Conservation (phyloP, 139 green algal species). For the Spirogloea muscicola region DNA sequence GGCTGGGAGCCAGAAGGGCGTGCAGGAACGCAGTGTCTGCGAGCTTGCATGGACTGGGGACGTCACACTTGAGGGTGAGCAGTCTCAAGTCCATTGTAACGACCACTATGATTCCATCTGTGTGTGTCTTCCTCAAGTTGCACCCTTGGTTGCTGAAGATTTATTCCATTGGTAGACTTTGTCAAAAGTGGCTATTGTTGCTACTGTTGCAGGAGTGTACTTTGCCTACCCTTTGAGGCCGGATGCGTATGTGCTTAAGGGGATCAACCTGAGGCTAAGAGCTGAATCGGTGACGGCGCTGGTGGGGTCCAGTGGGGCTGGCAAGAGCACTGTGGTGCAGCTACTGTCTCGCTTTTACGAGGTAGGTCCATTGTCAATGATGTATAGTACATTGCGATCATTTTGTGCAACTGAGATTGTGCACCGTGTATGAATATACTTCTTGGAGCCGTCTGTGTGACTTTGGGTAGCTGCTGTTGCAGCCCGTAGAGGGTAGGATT, state of each 20-base stretch:
- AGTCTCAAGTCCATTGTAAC: not conserved
- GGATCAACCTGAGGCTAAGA: slow-evolving; percentile 16
- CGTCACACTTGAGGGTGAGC: slow-evolving; percentile 24
- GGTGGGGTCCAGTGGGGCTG: slow-evolving; percentile 75
- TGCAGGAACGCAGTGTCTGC: slow-evolving; percentile 15
- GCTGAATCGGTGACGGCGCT: slow-evolving; percentile 77
- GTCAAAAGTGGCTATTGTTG: no score
- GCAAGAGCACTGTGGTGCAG: slow-evolving; percentile 81
- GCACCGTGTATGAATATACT: no score
- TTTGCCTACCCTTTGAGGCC: no score
- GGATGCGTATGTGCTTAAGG: no score
- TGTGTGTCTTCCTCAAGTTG: no score
- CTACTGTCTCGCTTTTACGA: slow-evolving; percentile 89
- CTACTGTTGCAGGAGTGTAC: no score
- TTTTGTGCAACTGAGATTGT: no score
- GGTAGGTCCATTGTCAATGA: not conserved
- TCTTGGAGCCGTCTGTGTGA: no score
- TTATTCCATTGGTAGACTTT: no score
- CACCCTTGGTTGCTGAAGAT: no score
- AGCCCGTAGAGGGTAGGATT: slow-evolving; percentile 3
- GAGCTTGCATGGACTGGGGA: slow-evolving; percentile 32
- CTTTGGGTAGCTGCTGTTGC: not conserved
- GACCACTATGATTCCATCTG: no score
- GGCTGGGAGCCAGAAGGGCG: not conserved
- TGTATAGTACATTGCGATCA: no score